Evolutionary conservation across 768 basidiomycete species (phyloP), one percentile per base, ranked within the genome.

Genomic region (Xerocomus brunneocitrinus): DNA sequence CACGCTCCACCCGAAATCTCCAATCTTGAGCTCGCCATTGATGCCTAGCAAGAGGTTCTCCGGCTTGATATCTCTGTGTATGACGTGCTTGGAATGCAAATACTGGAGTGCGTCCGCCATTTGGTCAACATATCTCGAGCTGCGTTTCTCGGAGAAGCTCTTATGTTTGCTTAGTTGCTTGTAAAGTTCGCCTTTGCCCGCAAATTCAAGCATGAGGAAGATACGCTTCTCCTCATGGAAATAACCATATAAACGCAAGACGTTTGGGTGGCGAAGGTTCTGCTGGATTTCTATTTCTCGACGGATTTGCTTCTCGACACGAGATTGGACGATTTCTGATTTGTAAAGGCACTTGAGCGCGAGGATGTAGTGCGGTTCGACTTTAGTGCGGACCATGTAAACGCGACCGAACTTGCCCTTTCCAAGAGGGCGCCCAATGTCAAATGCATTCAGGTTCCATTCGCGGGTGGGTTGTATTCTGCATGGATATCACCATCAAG

Each of bases 371-470:
- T 86, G 82, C 1, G 94, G 92, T 54, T 86, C 81, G 55, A 75
- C 70, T 69, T 95, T 95, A 19, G 95, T 98, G 47, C 95, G 84
- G 42, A 95, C 93, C 87, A 98, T 95, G 76, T 99, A 98, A 25
- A 99, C 97, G 3, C 93, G 89, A 1, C 97, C 97, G 62, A 98
- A 99, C 74, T 98, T 98, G 43, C 97, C 97, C 69, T 98, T 98
- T n/a, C 97, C 97, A 2, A 99, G 79, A 3, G 94, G 93, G 10
- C 93, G 83, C 16, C 97, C 95, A 64, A 98, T 95, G 58, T 97
- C 92, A 62, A 99, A 97, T 50, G 85, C 79, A 54, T 82, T 81
- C 4, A 98, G 75, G 30, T 81, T 83, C 87, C 94, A 93, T 63
- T 92, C 90, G 19, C 84, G 81, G 0, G 91, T 92, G 19, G 89